Conservation (phyloP, 2,329 filamentous ascomycete species). For the Penicillium rolfsii region DNA sequence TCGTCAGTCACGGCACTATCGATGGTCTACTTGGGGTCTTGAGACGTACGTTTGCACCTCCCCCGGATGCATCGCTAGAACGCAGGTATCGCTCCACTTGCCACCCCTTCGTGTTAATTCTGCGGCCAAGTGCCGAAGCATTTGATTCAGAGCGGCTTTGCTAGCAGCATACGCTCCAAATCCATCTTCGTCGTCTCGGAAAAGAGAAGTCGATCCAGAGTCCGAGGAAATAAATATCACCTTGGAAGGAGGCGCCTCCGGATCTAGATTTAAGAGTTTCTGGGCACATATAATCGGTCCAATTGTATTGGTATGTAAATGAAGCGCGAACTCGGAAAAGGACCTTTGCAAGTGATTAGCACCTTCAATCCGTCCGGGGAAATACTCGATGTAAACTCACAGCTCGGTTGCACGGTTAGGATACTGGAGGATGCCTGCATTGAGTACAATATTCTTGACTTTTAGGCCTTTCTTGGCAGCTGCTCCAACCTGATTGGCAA, state of each 20-base stretch:
- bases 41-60: constrained; percentile 56
- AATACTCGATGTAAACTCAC: constrained; percentile 37
- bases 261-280: constrained; percentile 52
- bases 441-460: constrained; percentile 60
- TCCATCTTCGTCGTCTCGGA: constrained; percentile 60
- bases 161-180: constrained; percentile 62
- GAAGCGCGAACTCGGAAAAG: constrained; percentile 58
- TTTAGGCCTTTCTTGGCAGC: constrained; percentile 45
- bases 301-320: constrained; percentile 62
- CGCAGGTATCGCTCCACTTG: constrained; percentile 52
- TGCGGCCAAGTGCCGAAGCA: constrained; percentile 59
- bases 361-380: no score
- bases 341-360: constrained; percentile 42
- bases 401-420: constrained; percentile 60
- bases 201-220: constrained; percentile 56
- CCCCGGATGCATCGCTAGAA: constrained; percentile 61
- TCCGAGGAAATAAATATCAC: constrained; percentile 62
- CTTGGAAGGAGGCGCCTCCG: constrained; percentile 49
- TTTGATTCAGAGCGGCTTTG: constrained; percentile 62
- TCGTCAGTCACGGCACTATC: not conserved
- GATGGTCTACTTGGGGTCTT: no score
- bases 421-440: constrained; percentile 60
- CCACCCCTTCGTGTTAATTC: constrained; percentile 51
- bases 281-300: constrained; percentile 62
- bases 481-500: not conserved